Base-by-base conservation (phyloP, 345 rosid species). In the Rhizophora apiculata region DNA sequence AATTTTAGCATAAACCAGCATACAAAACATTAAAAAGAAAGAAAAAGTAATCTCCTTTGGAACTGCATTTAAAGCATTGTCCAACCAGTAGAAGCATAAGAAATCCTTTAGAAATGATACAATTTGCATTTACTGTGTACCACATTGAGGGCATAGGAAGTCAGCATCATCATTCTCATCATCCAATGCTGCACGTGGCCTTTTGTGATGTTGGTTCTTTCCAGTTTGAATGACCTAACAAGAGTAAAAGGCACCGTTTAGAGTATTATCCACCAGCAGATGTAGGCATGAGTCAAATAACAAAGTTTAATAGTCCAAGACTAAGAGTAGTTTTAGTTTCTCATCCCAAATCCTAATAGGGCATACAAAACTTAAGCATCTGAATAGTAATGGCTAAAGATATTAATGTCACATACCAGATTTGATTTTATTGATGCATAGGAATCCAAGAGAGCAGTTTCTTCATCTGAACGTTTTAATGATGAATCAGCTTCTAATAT, bases 121-220 rank as follows among this genome's bases (percentile, higher is more conserved):
- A 43, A 43, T 13, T 43, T 74, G 63, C 68, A 54, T 69, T 53
- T 55, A 52, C 57, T 49, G 64, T 81, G 60, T 87, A 94, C 97
- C 95, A 77, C 98, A 94, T 67, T 94, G 97, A 72, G 82, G 90
- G 74, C 98, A 94, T 68, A 72, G 83, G 68, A 72, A 67, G 67
- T 65, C 83, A 58, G 21, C 72, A 67, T 60, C 72, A 49, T 81
- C 85, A 77, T 72, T 76, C 76, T 83, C 91, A 30, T 76, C 86
- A 71, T 71, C 77, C 54, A 67, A 18, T 16, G 72, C 63, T 0
- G 72, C 63, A 52, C n/a, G 78, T 27, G 78, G 46, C 79, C 88
- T 82, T 77, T 82, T 91, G 64, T 73, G 70, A 24, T 51, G 63
- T 7, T 22, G 76, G 74, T 79, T 87, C 72, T 87, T 85, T 73